These are phyloP conservation scores for Dactylellina parvicollis DNA, from an alignment of 2,329 filamentous ascomycete species.

Conservation along the genomic window DNA sequence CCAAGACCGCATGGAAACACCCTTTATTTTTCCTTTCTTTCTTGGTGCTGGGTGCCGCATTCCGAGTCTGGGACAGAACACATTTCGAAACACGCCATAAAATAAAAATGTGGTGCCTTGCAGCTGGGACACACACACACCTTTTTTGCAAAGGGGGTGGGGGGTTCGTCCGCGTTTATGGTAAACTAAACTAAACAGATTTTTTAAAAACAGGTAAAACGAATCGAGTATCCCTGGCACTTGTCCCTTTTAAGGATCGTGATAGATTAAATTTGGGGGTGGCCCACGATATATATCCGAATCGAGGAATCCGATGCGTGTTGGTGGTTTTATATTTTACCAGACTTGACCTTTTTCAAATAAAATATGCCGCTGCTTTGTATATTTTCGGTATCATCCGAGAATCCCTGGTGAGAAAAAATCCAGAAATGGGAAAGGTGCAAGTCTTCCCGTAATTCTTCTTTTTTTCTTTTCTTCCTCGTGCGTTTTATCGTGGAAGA, in stretches of 20 bases:
- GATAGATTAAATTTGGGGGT: background rate
- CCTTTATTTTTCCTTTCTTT: too few relatives aligned
- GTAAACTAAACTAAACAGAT: background rate
- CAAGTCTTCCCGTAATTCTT: too few relatives aligned
- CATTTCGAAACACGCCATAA: conserved; percentile 7
- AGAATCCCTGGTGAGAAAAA: background rate
- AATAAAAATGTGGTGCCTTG: background rate
- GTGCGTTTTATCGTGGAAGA: conserved; percentile 13
- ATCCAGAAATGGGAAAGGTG: background rate
- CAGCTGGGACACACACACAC: background rate
- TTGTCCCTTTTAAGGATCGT: background rate
- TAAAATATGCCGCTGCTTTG: background rate
- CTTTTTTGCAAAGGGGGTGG: background rate
- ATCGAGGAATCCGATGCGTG: conserved; percentile 18
- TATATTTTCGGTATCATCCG: conserved; percentile 16
- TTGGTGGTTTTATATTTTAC: background rate
- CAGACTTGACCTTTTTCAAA: background rate
- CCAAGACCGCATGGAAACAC: background rate
- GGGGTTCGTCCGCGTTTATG: background rate
- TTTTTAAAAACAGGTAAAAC: conserved; percentile 8
- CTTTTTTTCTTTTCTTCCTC: too few relatives aligned
- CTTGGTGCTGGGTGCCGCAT: conserved; percentile 1
- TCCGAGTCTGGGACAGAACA: background rate
- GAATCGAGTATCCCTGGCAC: background rate
- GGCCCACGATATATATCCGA: background rate